These are phyloP conservation scores for Candida dubliniensis DNA, from an alignment of 1,139 yeast species.

Conservation along the genomic window DNA sequence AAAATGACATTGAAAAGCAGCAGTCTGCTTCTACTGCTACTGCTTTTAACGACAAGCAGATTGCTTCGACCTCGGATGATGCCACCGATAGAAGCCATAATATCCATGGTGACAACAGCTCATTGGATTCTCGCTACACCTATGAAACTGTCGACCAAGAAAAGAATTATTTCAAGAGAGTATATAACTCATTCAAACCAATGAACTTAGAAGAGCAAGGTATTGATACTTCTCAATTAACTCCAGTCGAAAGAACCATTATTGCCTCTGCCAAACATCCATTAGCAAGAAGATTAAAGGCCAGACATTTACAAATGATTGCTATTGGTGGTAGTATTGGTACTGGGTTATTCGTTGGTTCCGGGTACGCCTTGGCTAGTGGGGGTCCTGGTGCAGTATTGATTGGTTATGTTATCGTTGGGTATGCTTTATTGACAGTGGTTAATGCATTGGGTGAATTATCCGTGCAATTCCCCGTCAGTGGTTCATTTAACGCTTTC, in stretches of 20 bases:
- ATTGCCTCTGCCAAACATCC: conserved; percentile 42
- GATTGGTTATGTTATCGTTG: conserved; percentile 48
- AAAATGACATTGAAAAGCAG: too few relatives aligned
- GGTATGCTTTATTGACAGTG: conserved; percentile 49
- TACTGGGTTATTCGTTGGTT: conserved; percentile 61
- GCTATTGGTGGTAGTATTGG: conserved; percentile 48
- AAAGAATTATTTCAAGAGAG: conserved; percentile 8
- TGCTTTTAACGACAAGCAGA: too few relatives aligned
- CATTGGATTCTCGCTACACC: conserved; percentile 3
- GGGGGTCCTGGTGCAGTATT: conserved; percentile 73
- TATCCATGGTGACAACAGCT: neutral
- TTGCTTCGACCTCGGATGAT: neutral
- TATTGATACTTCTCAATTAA: conserved; percentile 26
- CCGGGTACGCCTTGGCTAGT: conserved; percentile 63
- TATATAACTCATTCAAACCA: conserved; percentile 42
- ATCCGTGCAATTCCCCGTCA: conserved; percentile 60
- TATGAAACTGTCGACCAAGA: neutral
- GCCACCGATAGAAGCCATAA: neutral
- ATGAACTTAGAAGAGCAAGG: conserved; percentile 42
- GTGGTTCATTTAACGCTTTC: conserved; percentile 59
- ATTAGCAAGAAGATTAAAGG: conserved; percentile 35
- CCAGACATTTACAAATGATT: conserved; percentile 46
- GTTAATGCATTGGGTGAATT: conserved; percentile 63
- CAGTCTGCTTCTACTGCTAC: too few relatives aligned
- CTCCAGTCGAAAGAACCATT: conserved; percentile 36